Conservation (phyloP, 75 land plant species). For the Picea sitchensis region DNA sequence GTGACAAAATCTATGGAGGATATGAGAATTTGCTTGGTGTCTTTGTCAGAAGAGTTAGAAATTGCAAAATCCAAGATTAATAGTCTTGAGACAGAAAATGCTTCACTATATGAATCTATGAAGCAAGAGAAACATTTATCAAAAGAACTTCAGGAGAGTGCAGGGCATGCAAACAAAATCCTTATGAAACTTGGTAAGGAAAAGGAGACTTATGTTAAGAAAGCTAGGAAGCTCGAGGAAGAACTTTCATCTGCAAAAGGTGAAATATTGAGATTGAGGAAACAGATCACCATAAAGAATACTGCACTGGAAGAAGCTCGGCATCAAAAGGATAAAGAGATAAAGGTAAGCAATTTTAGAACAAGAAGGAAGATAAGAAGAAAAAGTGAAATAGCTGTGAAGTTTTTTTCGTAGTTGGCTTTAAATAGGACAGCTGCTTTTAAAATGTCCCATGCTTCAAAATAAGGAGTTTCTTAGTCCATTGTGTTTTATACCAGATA, state of each 20-base stretch:
- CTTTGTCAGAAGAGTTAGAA: conserved; percentile 56
- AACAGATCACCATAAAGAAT: conserved; percentile 20
- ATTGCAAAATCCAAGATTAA: conserved; percentile 28
- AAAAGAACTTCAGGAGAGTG: conserved; percentile 44
- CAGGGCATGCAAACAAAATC: conserved; percentile 58
- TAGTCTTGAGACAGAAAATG: conserved; percentile 56
- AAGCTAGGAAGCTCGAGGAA: conserved; percentile 57
- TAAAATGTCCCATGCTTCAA: neutral
- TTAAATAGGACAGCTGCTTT: neutral
- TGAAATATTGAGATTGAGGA: conserved; percentile 58
- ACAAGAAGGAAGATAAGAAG: neutral
- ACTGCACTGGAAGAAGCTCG: conserved; percentile 17
- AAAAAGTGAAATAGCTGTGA: neutral
- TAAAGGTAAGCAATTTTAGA: conserved; percentile 1
- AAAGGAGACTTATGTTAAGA: conserved; percentile 40
- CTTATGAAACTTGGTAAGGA: conserved; percentile 56
- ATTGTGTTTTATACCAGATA: neutral
- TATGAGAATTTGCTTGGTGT: conserved; percentile 43
- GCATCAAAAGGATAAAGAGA: neutral
- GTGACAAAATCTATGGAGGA: conserved; percentile 69
- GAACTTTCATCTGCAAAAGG: conserved; percentile 69
- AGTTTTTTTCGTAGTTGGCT: neutral
- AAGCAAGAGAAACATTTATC: conserved; percentile 43
- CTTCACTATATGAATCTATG: conserved; percentile 34
- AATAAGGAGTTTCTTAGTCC: neutral